phyloP scores from a whole-genome alignment of 1,284 basidiomycete species.

The Quambalaria eucalypti region DNA sequence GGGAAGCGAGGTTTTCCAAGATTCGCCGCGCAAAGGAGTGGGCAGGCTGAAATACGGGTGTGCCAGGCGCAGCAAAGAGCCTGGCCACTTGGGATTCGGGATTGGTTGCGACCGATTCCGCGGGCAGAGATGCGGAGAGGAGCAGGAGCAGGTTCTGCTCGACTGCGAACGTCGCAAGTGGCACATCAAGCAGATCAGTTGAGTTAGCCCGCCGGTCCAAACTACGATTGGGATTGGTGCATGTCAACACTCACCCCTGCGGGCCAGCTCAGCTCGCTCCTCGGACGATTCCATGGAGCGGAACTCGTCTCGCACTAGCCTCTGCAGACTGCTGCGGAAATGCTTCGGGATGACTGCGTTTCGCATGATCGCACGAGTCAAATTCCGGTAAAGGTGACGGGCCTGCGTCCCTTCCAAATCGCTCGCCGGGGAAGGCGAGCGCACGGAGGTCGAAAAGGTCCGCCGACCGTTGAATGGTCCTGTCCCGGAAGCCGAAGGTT shows the following conservation, averaged over 20 bases:
- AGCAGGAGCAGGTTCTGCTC: background rate
- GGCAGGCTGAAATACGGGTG: background rate
- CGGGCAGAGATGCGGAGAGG: background rate
- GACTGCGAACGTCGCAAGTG: too few relatives aligned
- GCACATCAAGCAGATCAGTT: too few relatives aligned
- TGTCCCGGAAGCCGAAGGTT: too few relatives aligned
- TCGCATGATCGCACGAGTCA: background rate
- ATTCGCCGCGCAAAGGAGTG: slow-evolving; percentile 1
- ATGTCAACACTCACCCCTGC: too few relatives aligned
- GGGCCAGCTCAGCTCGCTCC: background rate
- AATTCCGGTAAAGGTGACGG: background rate
- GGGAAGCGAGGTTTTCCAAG: slow-evolving; percentile 22
- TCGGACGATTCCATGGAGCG: background rate
- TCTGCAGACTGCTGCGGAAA: background rate
- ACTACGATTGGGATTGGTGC: too few relatives aligned
- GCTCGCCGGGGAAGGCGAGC: too few relatives aligned
- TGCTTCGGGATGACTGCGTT: background rate
- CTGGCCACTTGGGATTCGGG: too few relatives aligned
- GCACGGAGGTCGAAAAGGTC: too few relatives aligned
- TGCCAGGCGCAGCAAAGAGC: too few relatives aligned
- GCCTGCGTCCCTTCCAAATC: too few relatives aligned
- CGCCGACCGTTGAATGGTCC: too few relatives aligned
- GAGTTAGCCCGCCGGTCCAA: too few relatives aligned
- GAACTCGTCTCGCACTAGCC: background rate
- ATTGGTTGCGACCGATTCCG: background rate